A percentile compares a stretch with the other conserved stretches of the same genome.
Evolutionary conservation across 129 eudicot species (phyloP).

Genomic region (Kitagawia praeruptora): DNA sequence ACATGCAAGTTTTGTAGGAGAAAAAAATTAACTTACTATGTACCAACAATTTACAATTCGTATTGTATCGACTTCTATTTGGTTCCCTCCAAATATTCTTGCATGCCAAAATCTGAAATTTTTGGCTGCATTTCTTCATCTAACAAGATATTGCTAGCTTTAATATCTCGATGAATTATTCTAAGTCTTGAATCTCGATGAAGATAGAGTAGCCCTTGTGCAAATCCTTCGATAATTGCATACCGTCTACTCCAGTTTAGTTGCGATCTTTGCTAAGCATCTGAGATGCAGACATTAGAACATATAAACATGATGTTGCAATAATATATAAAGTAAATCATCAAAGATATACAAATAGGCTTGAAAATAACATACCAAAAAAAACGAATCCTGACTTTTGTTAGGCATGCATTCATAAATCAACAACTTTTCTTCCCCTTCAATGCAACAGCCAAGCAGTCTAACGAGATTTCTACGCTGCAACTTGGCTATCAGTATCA

Average conservation of each 20-base stretch:
- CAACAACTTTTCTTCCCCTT: conserved; percentile 62
- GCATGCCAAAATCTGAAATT: conserved; percentile 89
- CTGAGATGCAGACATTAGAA: neutral
- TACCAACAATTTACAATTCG: conserved; percentile 63
- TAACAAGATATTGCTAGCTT: conserved; percentile 14
- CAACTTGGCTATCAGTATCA: conserved; percentile 53
- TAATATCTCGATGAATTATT: conserved; percentile 13
- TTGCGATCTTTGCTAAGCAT: conserved; percentile 22
- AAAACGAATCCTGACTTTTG: conserved; percentile 51
- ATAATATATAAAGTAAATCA: neutral
- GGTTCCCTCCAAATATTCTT: conserved; percentile 55
- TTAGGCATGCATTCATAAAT: conserved; percentile 43
- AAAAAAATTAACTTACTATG: conserved; percentile 34
- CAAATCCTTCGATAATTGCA: conserved; percentile 71
- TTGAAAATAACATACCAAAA: conserved; percentile 37
- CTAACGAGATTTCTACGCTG: conserved; percentile 86
- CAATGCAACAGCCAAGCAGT: conserved; percentile 21
- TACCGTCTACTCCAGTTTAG: conserved; percentile 59
- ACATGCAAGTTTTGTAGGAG: neutral
- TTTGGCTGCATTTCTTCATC: conserved; percentile 60
- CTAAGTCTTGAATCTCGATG: conserved; percentile 31
- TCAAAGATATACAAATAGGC: neutral
- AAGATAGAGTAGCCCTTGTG: conserved; percentile 81
- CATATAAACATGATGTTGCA: neutral
- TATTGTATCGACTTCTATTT: conserved; percentile 48